Conservation (phyloP, 176 grass and related monocot genomes). For the Poa annua region DNA sequence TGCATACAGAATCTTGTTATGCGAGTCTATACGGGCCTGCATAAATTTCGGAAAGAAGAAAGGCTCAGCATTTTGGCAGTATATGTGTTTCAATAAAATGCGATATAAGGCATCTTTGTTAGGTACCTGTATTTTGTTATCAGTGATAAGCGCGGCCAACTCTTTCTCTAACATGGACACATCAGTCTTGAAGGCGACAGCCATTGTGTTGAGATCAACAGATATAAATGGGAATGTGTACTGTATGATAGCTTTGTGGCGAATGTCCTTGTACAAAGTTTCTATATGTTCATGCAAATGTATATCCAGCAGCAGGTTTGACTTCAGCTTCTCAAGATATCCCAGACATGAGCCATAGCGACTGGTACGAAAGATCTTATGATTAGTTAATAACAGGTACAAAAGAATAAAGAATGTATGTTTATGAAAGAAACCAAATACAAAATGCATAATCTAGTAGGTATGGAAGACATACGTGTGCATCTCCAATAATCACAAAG, state of each 20-base stretch:
- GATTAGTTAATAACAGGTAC: constrained; percentile 28
- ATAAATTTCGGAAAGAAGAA: not conserved
- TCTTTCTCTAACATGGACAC: constrained; percentile 70
- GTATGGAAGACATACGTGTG: not conserved
- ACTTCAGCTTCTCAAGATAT: constrained; percentile 52
- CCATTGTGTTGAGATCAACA: constrained; percentile 91
- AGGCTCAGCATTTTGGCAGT: not conserved
- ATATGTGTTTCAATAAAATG: not conserved
- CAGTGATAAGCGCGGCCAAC: constrained; percentile 80
- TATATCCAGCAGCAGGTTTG: constrained; percentile 57
- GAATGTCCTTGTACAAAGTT: constrained; percentile 69
- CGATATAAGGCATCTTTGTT: not conserved
- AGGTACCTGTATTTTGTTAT: constrained; percentile 49
- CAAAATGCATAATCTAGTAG: not conserved
- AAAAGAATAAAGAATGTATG: not conserved
- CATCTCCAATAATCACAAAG: not conserved
- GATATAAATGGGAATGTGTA: constrained; percentile 96
- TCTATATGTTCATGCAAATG: constrained; percentile 59
- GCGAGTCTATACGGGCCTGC: constrained; percentile 92
- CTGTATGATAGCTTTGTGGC: constrained; percentile 90
- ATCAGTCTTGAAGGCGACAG: constrained; percentile 73
- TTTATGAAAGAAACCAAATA: not conserved
- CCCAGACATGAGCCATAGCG: constrained; percentile 48
- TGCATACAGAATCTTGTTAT: constrained; percentile 74
- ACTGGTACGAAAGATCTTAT: constrained; percentile 7